Percentiles rank a stretch among this genome's conserved stretches.
phyloP scores from a whole-genome alignment of 192 early-diverging fungal genomes.

The Backusella australiensis region DNA sequence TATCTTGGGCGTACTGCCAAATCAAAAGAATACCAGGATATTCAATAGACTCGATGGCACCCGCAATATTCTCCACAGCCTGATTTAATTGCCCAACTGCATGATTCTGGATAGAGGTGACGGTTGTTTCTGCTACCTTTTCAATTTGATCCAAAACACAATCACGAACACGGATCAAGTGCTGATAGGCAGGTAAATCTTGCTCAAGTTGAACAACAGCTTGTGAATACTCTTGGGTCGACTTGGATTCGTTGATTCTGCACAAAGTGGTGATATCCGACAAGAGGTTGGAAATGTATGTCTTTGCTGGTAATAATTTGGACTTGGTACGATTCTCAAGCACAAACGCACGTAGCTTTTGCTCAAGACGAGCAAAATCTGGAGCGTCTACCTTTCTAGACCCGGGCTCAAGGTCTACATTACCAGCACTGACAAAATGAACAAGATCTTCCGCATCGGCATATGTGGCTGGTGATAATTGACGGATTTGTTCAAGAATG shows the following conservation, averaged over 20 bases:
- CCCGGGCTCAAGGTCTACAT: conserved; percentile 33
- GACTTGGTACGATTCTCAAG: conserved; percentile 95
- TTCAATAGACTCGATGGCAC: conserved; percentile 63
- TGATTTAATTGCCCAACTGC: conserved; percentile 39
- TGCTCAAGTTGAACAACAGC: conserved; percentile 62
- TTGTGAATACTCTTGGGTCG: conserved; percentile 56
- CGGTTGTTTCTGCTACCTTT: conserved; percentile 55
- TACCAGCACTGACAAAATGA: conserved; percentile 90
- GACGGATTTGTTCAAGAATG: conserved; percentile 93
- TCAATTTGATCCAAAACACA: conserved; percentile 65
- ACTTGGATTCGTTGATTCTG: conserved; percentile 63
- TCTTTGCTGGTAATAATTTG: conserved; percentile 92
- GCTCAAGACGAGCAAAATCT: conserved; percentile 82
- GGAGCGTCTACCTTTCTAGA: conserved; percentile 38
- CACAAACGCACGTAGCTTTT: conserved; percentile 87
- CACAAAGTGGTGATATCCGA: conserved; percentile 74
- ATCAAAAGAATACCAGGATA: conserved; percentile 81
- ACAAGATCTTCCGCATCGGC: conserved; percentile 88
- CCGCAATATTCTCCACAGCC: conserved; percentile 68
- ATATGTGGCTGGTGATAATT: conserved; percentile 92
- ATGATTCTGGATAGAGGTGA: conserved; percentile 50
- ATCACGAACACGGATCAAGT: conserved; percentile 71
- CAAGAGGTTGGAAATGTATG: conserved; percentile 86
- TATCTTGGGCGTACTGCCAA: conserved; percentile 84
- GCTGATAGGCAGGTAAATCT: conserved; percentile 71